Base-by-base conservation (phyloP, 2,329 filamentous ascomycete genomes). In the Teratosphaeria viscida region DNA sequence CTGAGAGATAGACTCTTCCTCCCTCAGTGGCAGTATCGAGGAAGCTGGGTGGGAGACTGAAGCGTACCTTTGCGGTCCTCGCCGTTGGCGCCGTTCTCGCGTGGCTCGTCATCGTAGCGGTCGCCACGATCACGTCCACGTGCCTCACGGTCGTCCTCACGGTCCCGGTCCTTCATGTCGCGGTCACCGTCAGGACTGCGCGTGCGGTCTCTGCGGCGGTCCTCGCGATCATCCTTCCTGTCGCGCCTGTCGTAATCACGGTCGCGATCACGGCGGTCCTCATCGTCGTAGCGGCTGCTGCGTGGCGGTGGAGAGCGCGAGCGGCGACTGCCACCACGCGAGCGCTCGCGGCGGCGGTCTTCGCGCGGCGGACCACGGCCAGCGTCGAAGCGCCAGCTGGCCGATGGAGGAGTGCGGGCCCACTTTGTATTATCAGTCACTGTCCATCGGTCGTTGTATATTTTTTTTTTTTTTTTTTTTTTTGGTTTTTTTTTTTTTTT, bases 331-430 rank as follows among this genome's bases (percentile, higher is more conserved):
- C 56, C 34, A 64, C 90, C 90, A 64, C 87, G 89, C 59, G 88
- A 88, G 63, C 89, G 88, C 62, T 90, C 87, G 67, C 87, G 64
- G 47, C 66, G 62, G 35, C 79, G 52, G 14, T 69, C 71, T 65
- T 78, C 72, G 61, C 88, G 88, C 60, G 88, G 86, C 67, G 87
- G 88, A 70, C 43, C 43, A 49, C 88, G 85, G 62, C 92, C 92
- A 67, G 90, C 91, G 76, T 96, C 94, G 74, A 99, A 99, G 63
- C 94, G 89, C 94, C 94, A 99, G 34, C 92, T 97, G 57, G 94
- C 94, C 66, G 94, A 97, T 56, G 94, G 94, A 70, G 94, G 94
- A 71, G 94, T 99, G 70, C 94, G 90, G 70, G 94, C 94, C 94
- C 94, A 99, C 94, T 99, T 65, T n/a, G 49, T 34, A 39, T 34